Evolutionary conservation across 2,329 filamentous ascomycete species (phyloP), one percentile per base, ranked within the genome.

Genomic region (Rhinocladiella similis): DNA sequence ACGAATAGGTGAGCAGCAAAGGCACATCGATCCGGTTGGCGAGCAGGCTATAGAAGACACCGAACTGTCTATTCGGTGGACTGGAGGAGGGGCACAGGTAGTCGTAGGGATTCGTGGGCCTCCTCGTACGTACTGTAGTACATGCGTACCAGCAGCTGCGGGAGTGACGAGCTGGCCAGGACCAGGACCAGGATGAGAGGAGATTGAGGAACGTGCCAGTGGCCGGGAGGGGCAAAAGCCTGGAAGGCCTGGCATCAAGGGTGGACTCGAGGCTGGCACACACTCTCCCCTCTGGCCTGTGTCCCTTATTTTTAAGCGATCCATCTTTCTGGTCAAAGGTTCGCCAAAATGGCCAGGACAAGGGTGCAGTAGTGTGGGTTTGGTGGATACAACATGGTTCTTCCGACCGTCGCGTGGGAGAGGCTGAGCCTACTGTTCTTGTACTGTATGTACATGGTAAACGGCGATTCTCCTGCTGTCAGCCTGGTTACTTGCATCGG

Each of bases 191-290:
- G 41, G 41, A 19, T 43, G n/a, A n/a, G n/a, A n/a, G n/a, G n/a
- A n/a, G n/a, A n/a, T n/a, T 46, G 43, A 27, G 43, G 25, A 46
- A 29, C 43, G 43, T 46, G 43, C 43, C 43, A 46, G 12, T 16
- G 13, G n/a, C 43, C 43, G 7, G n/a, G 25, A 46, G 22, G n/a
- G 20, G 43, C 19, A 46, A 9, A 29, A 27, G 43, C 22, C 20
- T 46, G 20, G 43, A 46, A n/a, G 25, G 13, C 7, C 10, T 33
- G 29, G 10, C 29, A 33, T 6, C 5, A 9, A 12, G 5, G 29
- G 6, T 33, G 6, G 38, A 12, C 6, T 16, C 29, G 29, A 35
- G 29, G 29, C 29, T 35, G 29, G 29, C 29, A 35, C 29, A 35
- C n/a, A n/a, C n/a, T n/a, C n/a, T n/a, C n/a, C n/a, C n/a, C n/a